phyloP scores from a whole-genome alignment of 768 basidiomycete species.

The Naganishia kalamii region DNA sequence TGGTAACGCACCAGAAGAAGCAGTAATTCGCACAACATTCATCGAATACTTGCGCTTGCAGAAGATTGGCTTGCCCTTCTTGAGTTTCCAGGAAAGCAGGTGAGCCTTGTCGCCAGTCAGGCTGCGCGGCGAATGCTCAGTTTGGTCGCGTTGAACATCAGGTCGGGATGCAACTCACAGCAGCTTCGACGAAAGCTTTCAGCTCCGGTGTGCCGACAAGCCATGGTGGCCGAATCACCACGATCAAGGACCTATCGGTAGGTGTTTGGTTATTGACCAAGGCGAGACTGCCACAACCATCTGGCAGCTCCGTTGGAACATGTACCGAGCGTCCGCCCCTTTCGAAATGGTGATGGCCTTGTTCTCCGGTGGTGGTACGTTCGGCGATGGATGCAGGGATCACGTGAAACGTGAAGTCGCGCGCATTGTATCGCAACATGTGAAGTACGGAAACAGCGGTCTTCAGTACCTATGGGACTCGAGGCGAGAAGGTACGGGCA shows the following conservation, averaged over 20 bases:
- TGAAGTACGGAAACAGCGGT: conserved; percentile 41
- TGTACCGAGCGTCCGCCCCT: background rate
- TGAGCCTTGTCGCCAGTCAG: conserved; percentile 10
- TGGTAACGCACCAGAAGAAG: conserved; percentile 43
- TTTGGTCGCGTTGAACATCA: background rate
- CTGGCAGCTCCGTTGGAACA: conserved; percentile 25
- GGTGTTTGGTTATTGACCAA: conserved; percentile 36
- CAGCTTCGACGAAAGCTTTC: conserved; percentile 33
- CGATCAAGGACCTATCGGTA: conserved; percentile 37
- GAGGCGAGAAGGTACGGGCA: no score
- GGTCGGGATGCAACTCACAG: background rate
- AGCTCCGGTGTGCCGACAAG: conserved; percentile 34
- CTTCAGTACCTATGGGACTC: conserved; percentile 33
- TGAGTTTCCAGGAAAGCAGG: conserved; percentile 28
- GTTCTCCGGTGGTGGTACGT: background rate
- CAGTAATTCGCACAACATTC: conserved; percentile 41
- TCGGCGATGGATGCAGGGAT: conserved; percentile 18
- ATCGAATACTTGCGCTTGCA: conserved; percentile 44
- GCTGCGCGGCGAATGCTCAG: background rate
- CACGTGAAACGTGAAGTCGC: conserved; percentile 39
- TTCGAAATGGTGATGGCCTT: conserved; percentile 20
- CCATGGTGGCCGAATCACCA: conserved; percentile 39
- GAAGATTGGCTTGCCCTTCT: conserved; percentile 42
- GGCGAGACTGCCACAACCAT: conserved; percentile 43
- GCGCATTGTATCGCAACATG: conserved; percentile 40